Evolutionary conservation across 495 filamentous ascomycete species (phyloP).

Genomic region (Penicillium longicatenatum): DNA sequence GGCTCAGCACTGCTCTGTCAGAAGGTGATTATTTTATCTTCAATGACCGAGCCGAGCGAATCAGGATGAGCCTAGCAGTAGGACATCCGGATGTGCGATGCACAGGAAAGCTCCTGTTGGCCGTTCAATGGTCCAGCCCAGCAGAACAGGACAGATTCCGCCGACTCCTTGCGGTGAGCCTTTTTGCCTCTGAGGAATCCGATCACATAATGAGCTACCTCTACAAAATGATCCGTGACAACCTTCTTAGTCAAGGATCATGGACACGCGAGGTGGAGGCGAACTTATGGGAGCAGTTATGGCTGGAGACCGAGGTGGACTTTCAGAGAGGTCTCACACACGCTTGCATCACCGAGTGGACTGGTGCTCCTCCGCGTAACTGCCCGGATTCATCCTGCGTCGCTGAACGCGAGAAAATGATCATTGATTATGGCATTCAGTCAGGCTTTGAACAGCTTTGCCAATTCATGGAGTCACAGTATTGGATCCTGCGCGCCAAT

Average conservation of each 20-base stretch:
- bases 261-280: slow-evolving; percentile 23
- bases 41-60: slow-evolving; percentile 20
- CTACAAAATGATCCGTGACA: slow-evolving; percentile 41
- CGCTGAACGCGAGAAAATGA: slow-evolving; percentile 18
- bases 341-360: slow-evolving; percentile 41
- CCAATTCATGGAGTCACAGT: slow-evolving; percentile 30
- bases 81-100: too few relatives aligned
- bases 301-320: slow-evolving; percentile 23
- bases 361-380: slow-evolving; percentile 25
- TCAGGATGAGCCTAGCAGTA: too few relatives aligned
- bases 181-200: slow-evolving; percentile 28
- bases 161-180: slow-evolving; percentile 35
- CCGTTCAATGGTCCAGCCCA: slow-evolving; percentile 25
- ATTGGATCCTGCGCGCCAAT: slow-evolving; percentile 45
- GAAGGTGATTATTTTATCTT: slow-evolving; percentile 47
- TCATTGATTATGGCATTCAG: neutral
- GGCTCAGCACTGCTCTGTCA: slow-evolving; percentile 23
- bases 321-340: slow-evolving; percentile 23
- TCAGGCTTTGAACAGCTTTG: slow-evolving; percentile 19
- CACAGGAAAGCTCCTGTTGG: neutral
- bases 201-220: slow-evolving; percentile 30
- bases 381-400: slow-evolving; percentile 30
- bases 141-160: slow-evolving; percentile 40
- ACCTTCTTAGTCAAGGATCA: slow-evolving; percentile 18
- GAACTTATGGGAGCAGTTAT: slow-evolving; percentile 28